Percentiles rank a stretch among this genome's conserved stretches.
Conservation (phyloP, 129 eudicot species). For the Pulicaria dysenterica region DNA sequence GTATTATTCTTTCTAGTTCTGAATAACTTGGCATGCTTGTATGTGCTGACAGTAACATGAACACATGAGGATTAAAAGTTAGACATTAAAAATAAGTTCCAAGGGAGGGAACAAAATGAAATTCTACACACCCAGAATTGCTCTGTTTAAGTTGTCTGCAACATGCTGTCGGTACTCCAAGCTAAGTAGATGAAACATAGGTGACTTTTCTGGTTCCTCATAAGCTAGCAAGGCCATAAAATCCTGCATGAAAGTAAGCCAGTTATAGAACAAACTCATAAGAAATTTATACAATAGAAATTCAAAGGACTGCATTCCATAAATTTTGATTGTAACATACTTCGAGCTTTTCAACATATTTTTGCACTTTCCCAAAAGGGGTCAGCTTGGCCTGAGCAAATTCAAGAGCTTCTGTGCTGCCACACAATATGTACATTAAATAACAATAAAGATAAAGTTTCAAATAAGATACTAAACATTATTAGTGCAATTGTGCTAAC, state of each 20-base stretch:
- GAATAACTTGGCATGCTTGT: constrained; percentile 66
- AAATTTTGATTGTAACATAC: constrained; percentile 40
- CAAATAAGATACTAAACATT: not conserved
- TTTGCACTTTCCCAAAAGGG: constrained; percentile 75
- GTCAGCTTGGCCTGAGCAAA: constrained; percentile 73
- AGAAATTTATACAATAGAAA: constrained; percentile 1
- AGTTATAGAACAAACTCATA: not conserved
- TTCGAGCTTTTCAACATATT: constrained; percentile 67
- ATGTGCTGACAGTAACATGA: constrained; percentile 49
- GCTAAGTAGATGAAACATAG: constrained; percentile 87
- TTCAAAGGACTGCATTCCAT: constrained; percentile 3
- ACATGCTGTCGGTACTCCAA: constrained; percentile 70
- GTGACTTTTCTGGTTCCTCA: constrained; percentile 89
- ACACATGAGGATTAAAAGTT: constrained; percentile 17
- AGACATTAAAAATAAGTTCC: not conserved
- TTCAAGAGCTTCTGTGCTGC: constrained; percentile 89
- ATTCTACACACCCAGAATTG: constrained; percentile 66
- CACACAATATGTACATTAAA: constrained; percentile 33
- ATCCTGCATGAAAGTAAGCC: constrained; percentile 50
- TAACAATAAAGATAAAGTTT: constrained; percentile 18
- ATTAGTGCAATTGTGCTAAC: constrained; percentile 42
- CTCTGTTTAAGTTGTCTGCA: constrained; percentile 78
- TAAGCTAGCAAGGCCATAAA: constrained; percentile 84
- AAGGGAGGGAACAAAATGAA: not conserved
- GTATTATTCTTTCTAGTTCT: constrained; percentile 79